Base-by-base conservation (phyloP, 768 basidiomycete genomes). In the Leccinum sublutescens region DNA sequence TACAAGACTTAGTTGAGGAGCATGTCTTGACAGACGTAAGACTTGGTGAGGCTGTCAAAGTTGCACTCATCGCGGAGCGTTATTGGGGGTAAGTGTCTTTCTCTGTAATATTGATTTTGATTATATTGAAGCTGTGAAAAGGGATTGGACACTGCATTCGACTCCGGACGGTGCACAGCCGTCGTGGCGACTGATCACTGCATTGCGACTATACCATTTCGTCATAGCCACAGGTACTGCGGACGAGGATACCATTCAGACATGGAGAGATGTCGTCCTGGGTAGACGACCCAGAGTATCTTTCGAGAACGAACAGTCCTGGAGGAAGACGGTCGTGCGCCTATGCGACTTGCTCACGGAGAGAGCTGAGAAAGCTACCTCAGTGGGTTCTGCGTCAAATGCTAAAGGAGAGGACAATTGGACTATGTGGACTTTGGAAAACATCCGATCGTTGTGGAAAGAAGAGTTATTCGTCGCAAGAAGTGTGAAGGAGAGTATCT, bases 101-200 rank as follows among this genome's bases (percentile, higher is more conserved):
- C 29, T 31, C 50, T 58, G 52, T 40, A 19, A 47, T 31, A 57
- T 57, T 47, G 48, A 33, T 14, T 6, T 12, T 49, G 15, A 55
- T 43, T 19, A 54, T 19, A 38, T 34, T 34, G 33, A 59, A 47
- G 17, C 15, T 31, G 21, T 21, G 14, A 43, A 40, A 69, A 95
- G 95, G 27, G 84, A 93, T 58, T 95, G 93, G 88, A 89, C 85
- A 1, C 71, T 96, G 25, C 85, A 94, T 63, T 76, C 76, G 10
- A 75, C 77, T 2, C 85, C 87, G 11, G 65, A 68, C 3, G 82
- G 87, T 15, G 84, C 86, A 12, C 82, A 88, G 63, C 91, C 93
- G 1, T 96, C 93, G 1, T 95, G 87, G 74, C 84, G 91, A 14
- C 73, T 95, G 56, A 83, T 93, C 61, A 78, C 83, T 25, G 82